Evolutionary conservation across 768 basidiomycete genomes (phyloP).

Genomic region (Xerocomellus dryophilus): DNA sequence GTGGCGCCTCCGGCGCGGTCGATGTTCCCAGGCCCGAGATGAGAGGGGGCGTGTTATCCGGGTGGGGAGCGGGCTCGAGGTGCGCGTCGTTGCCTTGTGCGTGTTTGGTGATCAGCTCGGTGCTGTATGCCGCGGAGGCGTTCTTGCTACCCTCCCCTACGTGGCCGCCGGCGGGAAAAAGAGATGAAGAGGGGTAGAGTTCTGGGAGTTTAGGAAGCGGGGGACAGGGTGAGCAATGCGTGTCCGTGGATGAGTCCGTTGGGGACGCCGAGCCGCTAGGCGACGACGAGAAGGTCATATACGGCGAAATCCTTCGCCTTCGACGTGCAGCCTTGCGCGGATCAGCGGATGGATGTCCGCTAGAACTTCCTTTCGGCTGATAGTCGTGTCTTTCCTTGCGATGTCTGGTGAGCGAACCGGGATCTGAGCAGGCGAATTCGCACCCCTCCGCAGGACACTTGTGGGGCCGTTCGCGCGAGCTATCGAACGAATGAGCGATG

Average conservation of each 20-base stretch:
- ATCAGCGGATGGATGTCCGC: too few species aligned
- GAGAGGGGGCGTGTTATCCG: too few species aligned
- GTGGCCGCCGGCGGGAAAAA: background rate
- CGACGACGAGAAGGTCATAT: background rate
- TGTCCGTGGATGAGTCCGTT: background rate
- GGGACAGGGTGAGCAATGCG: background rate
- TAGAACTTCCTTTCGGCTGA: background rate
- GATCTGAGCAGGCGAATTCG: background rate
- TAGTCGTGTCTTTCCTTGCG: background rate
- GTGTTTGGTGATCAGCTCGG: background rate
- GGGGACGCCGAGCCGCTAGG: background rate
- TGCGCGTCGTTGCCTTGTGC: background rate
- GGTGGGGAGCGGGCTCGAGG: background rate
- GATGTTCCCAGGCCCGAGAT: background rate
- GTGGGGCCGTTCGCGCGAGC: slow-evolving; percentile 9
- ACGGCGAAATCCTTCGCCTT: slow-evolving; percentile 2
- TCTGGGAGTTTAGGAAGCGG: too few species aligned
- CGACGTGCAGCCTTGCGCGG: background rate
- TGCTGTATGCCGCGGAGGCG: background rate
- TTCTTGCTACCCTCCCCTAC: background rate
- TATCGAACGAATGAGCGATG: slow-evolving; percentile 4
- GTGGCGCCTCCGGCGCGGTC: background rate
- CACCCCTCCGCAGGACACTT: background rate
- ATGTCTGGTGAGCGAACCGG: background rate
- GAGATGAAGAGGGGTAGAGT: background rate